A percentile compares a stretch with the other conserved stretches of the same genome.
phyloP scores from a whole-genome alignment of 176 grass and related monocot species.

The Musa schizocarpa region DNA sequence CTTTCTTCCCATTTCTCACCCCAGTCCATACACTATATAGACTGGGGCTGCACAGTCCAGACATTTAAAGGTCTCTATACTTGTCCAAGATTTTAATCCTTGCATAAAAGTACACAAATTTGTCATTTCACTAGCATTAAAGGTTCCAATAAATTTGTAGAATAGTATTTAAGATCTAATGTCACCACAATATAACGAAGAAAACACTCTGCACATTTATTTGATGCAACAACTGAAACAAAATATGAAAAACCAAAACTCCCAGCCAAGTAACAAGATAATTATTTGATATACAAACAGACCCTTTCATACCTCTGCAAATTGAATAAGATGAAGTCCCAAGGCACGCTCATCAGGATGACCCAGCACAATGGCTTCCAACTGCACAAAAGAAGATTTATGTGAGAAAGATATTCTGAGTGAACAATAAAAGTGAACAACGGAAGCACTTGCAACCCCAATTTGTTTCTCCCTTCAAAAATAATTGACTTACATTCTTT shows the following conservation, averaged over 20 bases:
- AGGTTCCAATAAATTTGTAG: neutral
- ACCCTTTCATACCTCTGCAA: constrained; percentile 53
- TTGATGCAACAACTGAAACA: neutral
- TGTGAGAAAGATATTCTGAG: neutral
- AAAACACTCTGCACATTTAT: neutral
- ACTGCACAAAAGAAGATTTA: constrained; percentile 37
- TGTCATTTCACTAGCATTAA: neutral
- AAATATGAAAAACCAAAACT: neutral
- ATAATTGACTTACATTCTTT: constrained; percentile 46
- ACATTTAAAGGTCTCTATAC: too few relatives aligned
- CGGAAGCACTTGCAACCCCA: neutral
- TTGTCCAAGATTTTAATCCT: too few relatives aligned
- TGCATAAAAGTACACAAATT: neutral
- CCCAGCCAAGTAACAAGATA: neutral
- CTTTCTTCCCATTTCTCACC: too few relatives aligned
- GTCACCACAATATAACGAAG: neutral
- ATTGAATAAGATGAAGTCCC: constrained; percentile 77
- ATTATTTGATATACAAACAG: neutral
- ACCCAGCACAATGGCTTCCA: constrained; percentile 41
- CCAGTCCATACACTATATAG: too few relatives aligned
- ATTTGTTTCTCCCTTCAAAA: neutral
- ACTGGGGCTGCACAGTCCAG: too few relatives aligned
- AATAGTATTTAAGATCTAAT: neutral
- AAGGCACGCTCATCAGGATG: constrained; percentile 77
- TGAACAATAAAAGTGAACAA: neutral